A percentile compares a stretch with the other conserved stretches of the same genome.
Conservation (phyloP, 2,329 filamentous ascomycete genomes). For the Penicillium vulpinum region DNA sequence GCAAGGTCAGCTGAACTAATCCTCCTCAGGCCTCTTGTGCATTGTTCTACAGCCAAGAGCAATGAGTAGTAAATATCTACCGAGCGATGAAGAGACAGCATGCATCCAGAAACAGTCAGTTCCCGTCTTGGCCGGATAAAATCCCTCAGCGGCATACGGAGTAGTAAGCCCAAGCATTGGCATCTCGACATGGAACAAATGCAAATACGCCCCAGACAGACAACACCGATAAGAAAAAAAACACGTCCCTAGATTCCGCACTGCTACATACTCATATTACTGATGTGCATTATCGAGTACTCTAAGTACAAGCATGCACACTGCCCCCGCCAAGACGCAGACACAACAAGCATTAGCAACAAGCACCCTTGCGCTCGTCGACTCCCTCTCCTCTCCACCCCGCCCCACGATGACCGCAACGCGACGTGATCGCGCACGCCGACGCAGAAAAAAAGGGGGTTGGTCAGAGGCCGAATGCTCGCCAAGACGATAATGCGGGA, state of each 20-base stretch:
- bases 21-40: background rate
- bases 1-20: background rate
- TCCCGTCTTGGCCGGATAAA: background rate
- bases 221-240: background rate
- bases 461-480: conserved; percentile 8
- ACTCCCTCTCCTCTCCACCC: conserved; percentile 12
- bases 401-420: conserved; percentile 9
- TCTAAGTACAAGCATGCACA: conserved; percentile 7
- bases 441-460: conserved; percentile 1
- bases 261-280: background rate
- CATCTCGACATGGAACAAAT: background rate
- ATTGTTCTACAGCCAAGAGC: conserved; percentile 10
- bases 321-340: conserved; percentile 21
- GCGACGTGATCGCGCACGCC: background rate
- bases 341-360: conserved; percentile 9
- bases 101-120: background rate
- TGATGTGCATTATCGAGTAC: background rate
- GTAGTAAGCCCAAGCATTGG: background rate
- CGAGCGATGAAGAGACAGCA: background rate
- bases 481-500: conserved; percentile 32
- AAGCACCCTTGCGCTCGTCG: conserved; percentile 12
- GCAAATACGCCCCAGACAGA: conserved; percentile 1
- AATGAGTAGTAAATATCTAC: conserved; percentile 1
- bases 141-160: background rate
- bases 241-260: background rate